phyloP scores from a whole-genome alignment of 2,329 filamentous ascomycete species.

The Domatiomyces globalis region DNA sequence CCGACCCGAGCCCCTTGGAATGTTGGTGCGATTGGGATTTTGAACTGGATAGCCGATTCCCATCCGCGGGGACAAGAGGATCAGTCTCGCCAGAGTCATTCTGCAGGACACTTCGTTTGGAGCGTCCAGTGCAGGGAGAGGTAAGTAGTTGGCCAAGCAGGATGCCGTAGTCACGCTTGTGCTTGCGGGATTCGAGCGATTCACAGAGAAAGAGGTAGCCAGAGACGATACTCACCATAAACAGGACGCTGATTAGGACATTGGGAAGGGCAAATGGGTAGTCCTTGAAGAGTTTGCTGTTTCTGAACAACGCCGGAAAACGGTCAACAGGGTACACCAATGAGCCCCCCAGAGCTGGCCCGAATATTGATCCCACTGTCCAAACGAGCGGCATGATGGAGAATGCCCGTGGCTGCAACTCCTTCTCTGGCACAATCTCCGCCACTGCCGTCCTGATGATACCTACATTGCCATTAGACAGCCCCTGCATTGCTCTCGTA shows the following conservation, averaged over 20 bases:
- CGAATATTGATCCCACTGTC: slow-evolving; percentile 76
- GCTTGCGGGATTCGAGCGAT: slow-evolving; percentile 59
- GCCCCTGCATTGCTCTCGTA: slow-evolving; percentile 63
- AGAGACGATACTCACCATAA: slow-evolving; percentile 59
- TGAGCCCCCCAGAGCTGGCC: slow-evolving; percentile 74
- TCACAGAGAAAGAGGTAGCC: slow-evolving; percentile 74
- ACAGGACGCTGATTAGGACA: slow-evolving; percentile 59
- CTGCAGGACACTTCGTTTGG: slow-evolving; percentile 16
- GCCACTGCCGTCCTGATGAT: slow-evolving; percentile 87
- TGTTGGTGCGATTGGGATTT: slow-evolving; percentile 10
- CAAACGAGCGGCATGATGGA: slow-evolving; percentile 86
- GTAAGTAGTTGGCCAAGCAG: slow-evolving; percentile 54
- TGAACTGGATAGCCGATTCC: slow-evolving; percentile 9
- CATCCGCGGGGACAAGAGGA: slow-evolving; percentile 21
- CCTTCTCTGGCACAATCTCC: slow-evolving; percentile 76
- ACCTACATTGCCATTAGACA: slow-evolving; percentile 83
- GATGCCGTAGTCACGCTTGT: slow-evolving; percentile 60
- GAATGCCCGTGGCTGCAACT: slow-evolving; percentile 78
- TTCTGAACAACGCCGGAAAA: slow-evolving; percentile 56
- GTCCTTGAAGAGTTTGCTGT: slow-evolving; percentile 51
- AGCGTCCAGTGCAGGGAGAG: slow-evolving; percentile 23
- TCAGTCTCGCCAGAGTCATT: slow-evolving; percentile 19
- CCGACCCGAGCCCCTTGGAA: slow-evolving; percentile 3
- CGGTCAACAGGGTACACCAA: slow-evolving; percentile 68
- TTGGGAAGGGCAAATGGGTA: slow-evolving; percentile 82